A percentile compares a stretch with the other conserved stretches of the same genome.
Evolutionary conservation across 805 yeast genomes (phyloP).

Genomic region (Candida oleophila): DNA sequence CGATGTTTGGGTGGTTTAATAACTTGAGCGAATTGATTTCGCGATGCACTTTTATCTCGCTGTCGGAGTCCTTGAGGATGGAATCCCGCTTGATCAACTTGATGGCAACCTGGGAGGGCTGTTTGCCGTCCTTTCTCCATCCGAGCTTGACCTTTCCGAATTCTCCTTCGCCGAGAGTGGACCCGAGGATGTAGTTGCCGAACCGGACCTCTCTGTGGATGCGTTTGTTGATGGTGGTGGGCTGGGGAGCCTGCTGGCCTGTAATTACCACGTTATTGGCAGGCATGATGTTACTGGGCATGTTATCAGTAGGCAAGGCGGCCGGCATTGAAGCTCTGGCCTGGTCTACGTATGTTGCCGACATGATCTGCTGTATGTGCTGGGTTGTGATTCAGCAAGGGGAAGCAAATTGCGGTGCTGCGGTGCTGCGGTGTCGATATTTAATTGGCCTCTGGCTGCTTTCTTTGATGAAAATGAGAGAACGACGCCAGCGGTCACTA

Average conservation of each 20-base stretch:
- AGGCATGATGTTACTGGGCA: no score
- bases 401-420: no score
- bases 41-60: constrained; percentile 85
- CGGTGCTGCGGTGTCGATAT: no score
- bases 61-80: constrained; percentile 80
- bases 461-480: no score
- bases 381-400: no score
- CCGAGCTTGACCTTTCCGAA: constrained; percentile 97
- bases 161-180: constrained; percentile 96
- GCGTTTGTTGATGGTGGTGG: constrained; percentile 18
- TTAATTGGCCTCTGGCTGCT: no score
- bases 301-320: no score
- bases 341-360: constrained; percentile 1
- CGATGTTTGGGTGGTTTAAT: constrained; percentile 91
- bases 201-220: constrained; percentile 71
- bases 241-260: neutral
- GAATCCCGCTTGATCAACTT: constrained; percentile 87
- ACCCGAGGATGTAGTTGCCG: constrained; percentile 87
- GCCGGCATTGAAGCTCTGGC: constrained; percentile 3
- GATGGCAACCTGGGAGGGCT: constrained; percentile 86
- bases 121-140: constrained; percentile 83
- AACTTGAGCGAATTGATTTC: constrained; percentile 89
- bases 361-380: no score
- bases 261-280: no score
- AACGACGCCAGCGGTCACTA: no score